phyloP scores from a whole-genome alignment of 805 yeast genomes.

The Myxozyma nipponensis region DNA sequence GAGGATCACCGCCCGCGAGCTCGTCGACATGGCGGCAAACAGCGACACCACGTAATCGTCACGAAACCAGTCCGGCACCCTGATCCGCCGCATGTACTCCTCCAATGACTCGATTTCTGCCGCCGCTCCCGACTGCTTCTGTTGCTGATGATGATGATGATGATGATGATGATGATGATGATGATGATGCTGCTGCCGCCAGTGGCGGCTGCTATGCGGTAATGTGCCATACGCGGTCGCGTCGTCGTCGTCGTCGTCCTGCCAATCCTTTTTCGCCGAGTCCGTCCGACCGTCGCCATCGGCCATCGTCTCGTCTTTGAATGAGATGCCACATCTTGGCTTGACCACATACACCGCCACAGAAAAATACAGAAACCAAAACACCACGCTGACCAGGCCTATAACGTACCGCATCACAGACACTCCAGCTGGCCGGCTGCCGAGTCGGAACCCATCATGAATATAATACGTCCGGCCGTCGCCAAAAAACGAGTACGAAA shows the following conservation, averaged over 20 bases:
- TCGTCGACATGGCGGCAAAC: conserved; percentile 22
- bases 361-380: conserved; percentile 18
- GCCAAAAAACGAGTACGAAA: conserved; percentile 23
- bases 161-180: too few relatives aligned
- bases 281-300: conserved; percentile 7
- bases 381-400: conserved; percentile 3
- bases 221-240: neutral
- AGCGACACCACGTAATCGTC: conserved; percentile 12
- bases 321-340: conserved; percentile 16
- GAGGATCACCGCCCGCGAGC: conserved; percentile 6
- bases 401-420: neutral
- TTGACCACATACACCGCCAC: conserved; percentile 5
- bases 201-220: conserved; percentile 12
- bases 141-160: neutral
- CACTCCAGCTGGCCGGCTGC: conserved; percentile 11
- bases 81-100: conserved; percentile 10
- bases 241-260: neutral
- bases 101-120: conserved; percentile 16
- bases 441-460: conserved; percentile 20
- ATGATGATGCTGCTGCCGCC: conserved; percentile 5
- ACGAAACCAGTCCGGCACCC: conserved; percentile 17
- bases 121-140: neutral
- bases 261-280: neutral
- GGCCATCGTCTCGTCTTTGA: too few relatives aligned
- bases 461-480: conserved; percentile 15